Conservation (phyloP, 164 flowering plant genomes). For the Magnolia kwangsiensis region DNA sequence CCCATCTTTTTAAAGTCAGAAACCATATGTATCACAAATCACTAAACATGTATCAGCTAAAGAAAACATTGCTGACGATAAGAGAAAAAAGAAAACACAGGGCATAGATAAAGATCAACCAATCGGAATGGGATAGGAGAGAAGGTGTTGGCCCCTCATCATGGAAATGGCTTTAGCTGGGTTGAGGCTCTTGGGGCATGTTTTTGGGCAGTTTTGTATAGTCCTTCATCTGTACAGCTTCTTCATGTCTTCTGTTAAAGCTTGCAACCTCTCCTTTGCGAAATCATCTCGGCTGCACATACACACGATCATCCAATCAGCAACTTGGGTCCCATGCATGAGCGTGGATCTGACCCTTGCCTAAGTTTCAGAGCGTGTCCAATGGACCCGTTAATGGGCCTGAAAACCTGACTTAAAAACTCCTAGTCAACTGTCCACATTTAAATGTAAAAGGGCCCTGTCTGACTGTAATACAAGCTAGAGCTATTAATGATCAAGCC, state of each 20-base stretch:
- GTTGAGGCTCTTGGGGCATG: slow-evolving; percentile 70
- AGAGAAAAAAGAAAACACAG: too few relatives aligned
- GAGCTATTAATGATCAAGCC: too few relatives aligned
- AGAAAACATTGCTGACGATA: neutral
- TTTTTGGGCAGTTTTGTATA: slow-evolving; percentile 54
- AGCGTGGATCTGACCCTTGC: too few relatives aligned
- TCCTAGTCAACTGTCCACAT: too few relatives aligned
- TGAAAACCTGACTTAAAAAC: too few relatives aligned
- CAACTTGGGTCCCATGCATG: neutral
- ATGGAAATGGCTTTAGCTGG: slow-evolving; percentile 60
- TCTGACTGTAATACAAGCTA: too few relatives aligned
- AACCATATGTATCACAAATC: too few relatives aligned
- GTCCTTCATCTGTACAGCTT: slow-evolving; percentile 62
- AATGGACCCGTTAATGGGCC: too few relatives aligned
- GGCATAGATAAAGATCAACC: neutral
- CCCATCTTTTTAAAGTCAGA: too few relatives aligned
- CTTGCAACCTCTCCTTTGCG: slow-evolving; percentile 49
- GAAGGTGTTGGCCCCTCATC: slow-evolving; percentile 50
- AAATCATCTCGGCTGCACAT: slow-evolving; percentile 61
- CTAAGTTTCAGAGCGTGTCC: too few relatives aligned
- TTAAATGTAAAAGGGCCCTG: too few relatives aligned
- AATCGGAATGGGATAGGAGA: neutral
- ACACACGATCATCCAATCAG: neutral
- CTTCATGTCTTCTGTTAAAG: slow-evolving; percentile 48
- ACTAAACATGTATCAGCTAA: too few relatives aligned